Evolutionary conservation across 2,329 filamentous ascomycete genomes (phyloP).

Genomic region (Lachnellula willkommii): DNA sequence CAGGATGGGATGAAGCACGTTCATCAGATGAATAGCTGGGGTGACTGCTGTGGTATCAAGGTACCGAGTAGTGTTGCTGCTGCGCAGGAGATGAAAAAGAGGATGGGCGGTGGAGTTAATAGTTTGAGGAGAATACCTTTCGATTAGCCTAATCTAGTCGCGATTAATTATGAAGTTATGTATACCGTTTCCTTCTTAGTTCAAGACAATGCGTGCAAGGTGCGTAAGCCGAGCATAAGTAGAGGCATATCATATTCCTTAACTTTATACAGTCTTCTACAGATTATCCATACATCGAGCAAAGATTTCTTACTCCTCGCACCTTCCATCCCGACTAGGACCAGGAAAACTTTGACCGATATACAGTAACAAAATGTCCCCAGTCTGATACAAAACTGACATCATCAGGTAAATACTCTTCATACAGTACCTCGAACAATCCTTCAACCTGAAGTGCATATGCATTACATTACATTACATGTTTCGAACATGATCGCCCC

Average conservation of each 20-base stretch:
- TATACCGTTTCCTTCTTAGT: neutral
- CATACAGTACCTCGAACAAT: neutral
- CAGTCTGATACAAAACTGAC: neutral
- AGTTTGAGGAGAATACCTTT: slow-evolving; percentile 72
- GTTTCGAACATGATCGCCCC: neutral
- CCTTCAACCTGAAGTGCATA: neutral
- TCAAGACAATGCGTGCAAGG: neutral
- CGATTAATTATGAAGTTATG: neutral
- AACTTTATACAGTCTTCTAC: neutral
- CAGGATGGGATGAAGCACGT: slow-evolving; percentile 63
- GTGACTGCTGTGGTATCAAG: slow-evolving; percentile 96
- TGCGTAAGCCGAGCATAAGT: neutral
- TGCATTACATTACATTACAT: neutral
- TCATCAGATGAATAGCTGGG: slow-evolving; percentile 72
- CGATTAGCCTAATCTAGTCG: slow-evolving; percentile 47
- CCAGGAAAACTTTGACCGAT: neutral
- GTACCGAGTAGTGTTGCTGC: slow-evolving; percentile 92
- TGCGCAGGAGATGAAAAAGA: slow-evolving; percentile 80
- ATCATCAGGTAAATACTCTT: neutral
- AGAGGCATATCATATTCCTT: neutral
- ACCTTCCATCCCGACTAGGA: neutral
- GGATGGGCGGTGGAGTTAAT: slow-evolving; percentile 51
- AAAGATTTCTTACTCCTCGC: neutral
- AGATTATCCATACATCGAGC: neutral
- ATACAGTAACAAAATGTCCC: neutral